phyloP scores from a whole-genome alignment of 306 rosid species.

The Calophaca sinica region DNA sequence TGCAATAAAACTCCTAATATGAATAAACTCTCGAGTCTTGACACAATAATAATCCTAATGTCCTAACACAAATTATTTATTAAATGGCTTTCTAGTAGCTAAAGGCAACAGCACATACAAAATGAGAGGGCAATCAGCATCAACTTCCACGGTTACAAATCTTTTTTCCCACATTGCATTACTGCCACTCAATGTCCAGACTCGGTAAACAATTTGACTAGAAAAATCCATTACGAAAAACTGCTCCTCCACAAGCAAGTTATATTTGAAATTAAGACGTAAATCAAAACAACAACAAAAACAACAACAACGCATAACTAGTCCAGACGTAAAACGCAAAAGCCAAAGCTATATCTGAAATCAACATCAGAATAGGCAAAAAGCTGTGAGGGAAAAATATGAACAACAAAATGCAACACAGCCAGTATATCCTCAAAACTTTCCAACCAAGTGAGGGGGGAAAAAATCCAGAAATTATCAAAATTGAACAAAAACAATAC shows the following conservation, averaged over 20 bases:
- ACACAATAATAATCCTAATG: not conserved
- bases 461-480: too few species aligned
- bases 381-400: too few species aligned
- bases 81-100: not conserved
- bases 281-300: conserved; percentile 20
- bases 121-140: not conserved
- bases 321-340: not conserved
- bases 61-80: not conserved
- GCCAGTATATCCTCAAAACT: not conserved
- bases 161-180: not conserved
- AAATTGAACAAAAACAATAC: not conserved
- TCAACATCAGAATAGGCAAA: conserved; percentile 30
- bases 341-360: conserved; percentile 1
- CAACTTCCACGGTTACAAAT: not conserved
- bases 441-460: not conserved
- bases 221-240: conserved; percentile 36
- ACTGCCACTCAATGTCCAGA: conserved; percentile 16
- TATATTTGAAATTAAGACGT: conserved; percentile 5
- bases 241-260: conserved; percentile 1
- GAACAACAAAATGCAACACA: conserved; percentile 6
- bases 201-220: conserved; percentile 9
- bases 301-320: not conserved
- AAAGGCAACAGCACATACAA: conserved; percentile 1
- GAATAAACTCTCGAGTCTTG: not conserved
- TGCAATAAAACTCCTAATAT: conserved; percentile 34